Evolutionary conservation across 768 basidiomycete genomes (phyloP).

Genomic region (Pholiota conissans): DNA sequence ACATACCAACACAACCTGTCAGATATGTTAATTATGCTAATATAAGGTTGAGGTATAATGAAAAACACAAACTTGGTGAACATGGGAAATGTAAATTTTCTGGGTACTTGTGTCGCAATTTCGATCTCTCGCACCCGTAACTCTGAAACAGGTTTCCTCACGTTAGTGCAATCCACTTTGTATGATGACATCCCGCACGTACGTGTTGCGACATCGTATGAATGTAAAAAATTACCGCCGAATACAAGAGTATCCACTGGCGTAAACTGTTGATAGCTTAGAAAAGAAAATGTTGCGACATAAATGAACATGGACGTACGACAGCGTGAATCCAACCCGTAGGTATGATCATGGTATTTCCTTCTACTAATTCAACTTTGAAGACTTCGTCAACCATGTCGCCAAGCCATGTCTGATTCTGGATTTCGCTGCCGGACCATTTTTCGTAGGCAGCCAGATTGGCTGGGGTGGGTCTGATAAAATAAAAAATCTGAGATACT

Average conservation of each 20-base stretch:
- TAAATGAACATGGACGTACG: conserved; percentile 45
- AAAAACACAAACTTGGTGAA: conserved; percentile 61
- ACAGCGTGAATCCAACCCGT: conserved; percentile 99
- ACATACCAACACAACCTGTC: conserved; percentile 90
- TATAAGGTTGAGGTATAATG: background rate
- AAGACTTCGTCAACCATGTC: conserved; percentile 90
- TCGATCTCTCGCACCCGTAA: conserved; percentile 89
- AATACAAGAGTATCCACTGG: conserved; percentile 93
- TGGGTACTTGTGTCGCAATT: conserved; percentile 88
- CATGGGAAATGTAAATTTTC: conserved; percentile 85
- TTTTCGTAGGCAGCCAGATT: conserved; percentile 90
- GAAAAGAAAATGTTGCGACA: conserved; percentile 3
- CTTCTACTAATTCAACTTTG: conserved; percentile 73
- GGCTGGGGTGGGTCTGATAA: conserved; percentile 83
- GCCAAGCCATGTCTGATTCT: conserved; percentile 88
- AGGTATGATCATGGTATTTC: conserved; percentile 93
- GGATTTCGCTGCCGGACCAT: conserved; percentile 92
- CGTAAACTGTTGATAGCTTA: conserved; percentile 62
- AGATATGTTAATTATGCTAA: background rate
- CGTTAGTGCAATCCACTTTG: background rate
- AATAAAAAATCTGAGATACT: conserved; percentile 78
- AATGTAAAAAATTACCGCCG: conserved; percentile 97
- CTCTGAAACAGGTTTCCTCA: conserved; percentile 50
- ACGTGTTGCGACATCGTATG: conserved; percentile 87
- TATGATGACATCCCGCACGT: conserved; percentile 25